phyloP scores from a whole-genome alignment of 139 green algal genomes.

The Picochlorum sp. region DNA sequence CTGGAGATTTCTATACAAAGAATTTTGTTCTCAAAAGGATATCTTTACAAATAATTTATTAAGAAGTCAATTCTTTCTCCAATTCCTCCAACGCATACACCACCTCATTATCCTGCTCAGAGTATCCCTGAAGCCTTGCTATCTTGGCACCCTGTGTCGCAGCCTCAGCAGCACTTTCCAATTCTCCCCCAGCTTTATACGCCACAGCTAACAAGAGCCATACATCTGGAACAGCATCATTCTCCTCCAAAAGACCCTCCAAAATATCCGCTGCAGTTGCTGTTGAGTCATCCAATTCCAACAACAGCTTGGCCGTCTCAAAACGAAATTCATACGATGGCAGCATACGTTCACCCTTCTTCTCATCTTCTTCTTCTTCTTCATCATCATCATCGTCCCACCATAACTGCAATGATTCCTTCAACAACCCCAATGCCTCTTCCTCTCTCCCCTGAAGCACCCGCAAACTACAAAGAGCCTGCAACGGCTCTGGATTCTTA shows the following conservation, averaged over 20 bases:
- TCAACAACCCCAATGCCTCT: conserved; percentile 52
- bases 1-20: not conserved
- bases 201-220: conserved; percentile 67
- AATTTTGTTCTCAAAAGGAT: not conserved
- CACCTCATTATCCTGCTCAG: conserved; percentile 9
- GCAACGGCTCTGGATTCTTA: conserved; percentile 58
- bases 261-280: conserved; percentile 56
- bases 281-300: conserved; percentile 70
- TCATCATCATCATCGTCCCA: conserved; percentile 25
- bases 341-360: conserved; percentile 23
- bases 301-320: conserved; percentile 75
- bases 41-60: not conserved
- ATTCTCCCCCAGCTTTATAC: conserved; percentile 30
- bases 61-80: not conserved
- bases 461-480: conserved; percentile 51
- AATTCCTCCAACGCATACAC: conserved; percentile 6
- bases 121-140: conserved; percentile 4
- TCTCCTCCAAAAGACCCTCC: conserved; percentile 62
- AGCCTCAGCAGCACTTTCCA: conserved; percentile 44
- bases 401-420: conserved; percentile 65
- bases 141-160: conserved; percentile 7
- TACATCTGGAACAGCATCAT: conserved; percentile 63
- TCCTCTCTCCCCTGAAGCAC: conserved; percentile 45
- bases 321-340: conserved; percentile 70
- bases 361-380: conserved; percentile 15